Base-by-base conservation (phyloP, 495 filamentous ascomycete species). In the Penicillium fimorum region DNA sequence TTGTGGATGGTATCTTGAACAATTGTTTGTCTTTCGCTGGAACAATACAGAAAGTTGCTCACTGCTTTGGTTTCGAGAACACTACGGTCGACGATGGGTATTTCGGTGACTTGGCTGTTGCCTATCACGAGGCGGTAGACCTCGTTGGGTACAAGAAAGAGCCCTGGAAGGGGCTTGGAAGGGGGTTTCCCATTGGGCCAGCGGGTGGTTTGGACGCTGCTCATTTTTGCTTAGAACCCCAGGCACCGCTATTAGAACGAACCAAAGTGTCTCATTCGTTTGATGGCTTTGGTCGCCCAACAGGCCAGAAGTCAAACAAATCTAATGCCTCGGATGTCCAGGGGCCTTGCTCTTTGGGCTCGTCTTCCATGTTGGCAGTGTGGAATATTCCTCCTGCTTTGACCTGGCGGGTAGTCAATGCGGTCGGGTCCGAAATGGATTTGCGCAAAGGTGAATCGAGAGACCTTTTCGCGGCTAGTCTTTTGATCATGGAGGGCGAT, bases 301-400 rank as follows among this genome's bases (percentile, higher is more conserved):
- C 68, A 11, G 74, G 76, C 76, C 76, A 79, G 46, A 81, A 86
- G 22, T 80, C 81, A 60, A 86, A 84, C 18, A 87, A 62, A 62
- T 87, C 81, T 49, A 77, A 73, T 6, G 82, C 83, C 62, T 87
- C 84, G 0, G 72, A 67, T 17, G 82, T 83, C 84, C 84, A 87
- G 6, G 81, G 77, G 0, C 79, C 73, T 54, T 69, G 63, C 42
- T 70, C 70, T 17, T 27, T 33, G 3, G 46, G 49, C 25, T 59
- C 52, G 12, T 45, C 41, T n/a, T 60, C 56, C 11, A 66, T 51
- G 0, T 50, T 44, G 0, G 30, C 25, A 3, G 58, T 45, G 43
- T 63, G 64, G 7, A 65, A 54, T 12, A 65, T 60, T 32, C 55
- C 66, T n/a, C 62, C 56, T 11, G 63, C 54, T 15, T 58, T 48